These are phyloP conservation scores for Monilinia laxa DNA, from an alignment of 2,329 filamentous ascomycete genomes.

Conservation along the genomic window DNA sequence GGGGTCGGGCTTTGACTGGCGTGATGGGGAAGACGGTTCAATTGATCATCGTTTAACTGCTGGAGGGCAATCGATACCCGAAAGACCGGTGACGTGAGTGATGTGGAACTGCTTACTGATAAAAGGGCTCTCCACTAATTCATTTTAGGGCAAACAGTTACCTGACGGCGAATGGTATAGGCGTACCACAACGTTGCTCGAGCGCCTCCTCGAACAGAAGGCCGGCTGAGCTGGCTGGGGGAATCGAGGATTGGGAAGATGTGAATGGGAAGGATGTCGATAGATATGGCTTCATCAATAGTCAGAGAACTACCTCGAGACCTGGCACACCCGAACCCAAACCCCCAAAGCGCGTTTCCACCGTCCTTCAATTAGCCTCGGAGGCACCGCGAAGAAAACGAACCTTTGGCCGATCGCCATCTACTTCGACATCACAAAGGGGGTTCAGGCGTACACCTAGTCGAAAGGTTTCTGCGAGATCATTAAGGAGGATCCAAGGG, in stretches of 20 bases:
- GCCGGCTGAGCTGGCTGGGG: slow-evolving; percentile 53
- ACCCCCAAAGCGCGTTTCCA: slow-evolving; percentile 39
- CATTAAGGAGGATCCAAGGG: slow-evolving; percentile 53
- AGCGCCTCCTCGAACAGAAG: slow-evolving; percentile 34
- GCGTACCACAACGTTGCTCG: slow-evolving; percentile 27
- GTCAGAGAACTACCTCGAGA: slow-evolving; percentile 43
- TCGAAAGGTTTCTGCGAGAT: slow-evolving; percentile 57
- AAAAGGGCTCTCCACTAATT: slow-evolving; percentile 27
- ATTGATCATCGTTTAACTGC: slow-evolving; percentile 20
- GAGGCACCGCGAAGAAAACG: slow-evolving; percentile 38
- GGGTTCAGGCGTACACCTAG: slow-evolving; percentile 45
- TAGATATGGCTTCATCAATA: slow-evolving; percentile 65
- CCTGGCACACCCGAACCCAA: slow-evolving; percentile 42
- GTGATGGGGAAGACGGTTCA: slow-evolving; percentile 29
- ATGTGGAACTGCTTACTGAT: slow-evolving; percentile 20
- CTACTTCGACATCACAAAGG: slow-evolving; percentile 29
- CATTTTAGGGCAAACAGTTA: slow-evolving; percentile 27
- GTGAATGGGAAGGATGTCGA: slow-evolving; percentile 61
- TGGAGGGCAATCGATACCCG: slow-evolving; percentile 23
- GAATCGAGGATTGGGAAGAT: slow-evolving; percentile 67
- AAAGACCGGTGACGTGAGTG: slow-evolving; percentile 24
- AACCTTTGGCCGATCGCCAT: slow-evolving; percentile 36
- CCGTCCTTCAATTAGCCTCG: slow-evolving; percentile 37
- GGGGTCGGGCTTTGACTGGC: slow-evolving; percentile 33
- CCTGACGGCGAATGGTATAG: slow-evolving; percentile 25